A percentile compares a stretch with the other conserved stretches of the same genome.
Evolutionary conservation across 331 rosid genomes (phyloP).

Genomic region (Stylosanthes scabra): DNA sequence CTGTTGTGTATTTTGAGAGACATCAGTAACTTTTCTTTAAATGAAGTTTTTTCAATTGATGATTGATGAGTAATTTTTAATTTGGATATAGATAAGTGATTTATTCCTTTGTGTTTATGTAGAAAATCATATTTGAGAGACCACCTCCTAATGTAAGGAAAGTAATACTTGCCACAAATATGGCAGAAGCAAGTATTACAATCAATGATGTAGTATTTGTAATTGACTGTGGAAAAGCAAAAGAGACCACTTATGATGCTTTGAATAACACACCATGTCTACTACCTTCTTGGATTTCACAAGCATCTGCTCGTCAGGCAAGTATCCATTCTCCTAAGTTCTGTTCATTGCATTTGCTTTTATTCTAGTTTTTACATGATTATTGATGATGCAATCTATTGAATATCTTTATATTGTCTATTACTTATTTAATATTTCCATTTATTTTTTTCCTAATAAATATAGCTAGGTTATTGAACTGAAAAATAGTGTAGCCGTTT

Average conservation of each 20-base stretch:
- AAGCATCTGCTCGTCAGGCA: slow-evolving; percentile 97
- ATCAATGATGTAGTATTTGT: slow-evolving; percentile 94
- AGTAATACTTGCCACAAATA: slow-evolving; percentile 93
- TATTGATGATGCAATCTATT: slow-evolving; percentile 2
- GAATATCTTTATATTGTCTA: neutral
- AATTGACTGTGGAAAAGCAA: slow-evolving; percentile 97
- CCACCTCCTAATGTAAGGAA: slow-evolving; percentile 89
- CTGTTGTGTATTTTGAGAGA: slow-evolving; percentile 17
- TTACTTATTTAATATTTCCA: neutral
- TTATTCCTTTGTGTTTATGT: slow-evolving; percentile 34
- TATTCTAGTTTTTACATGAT: slow-evolving; percentile 1
- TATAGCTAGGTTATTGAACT: neutral
- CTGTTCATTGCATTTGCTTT: slow-evolving; percentile 7
- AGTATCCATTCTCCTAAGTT: slow-evolving; percentile 47
- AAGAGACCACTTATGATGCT: slow-evolving; percentile 98
- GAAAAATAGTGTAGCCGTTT: slow-evolving; percentile 6
- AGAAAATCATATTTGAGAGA: slow-evolving; percentile 92
- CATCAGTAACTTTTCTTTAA: neutral
- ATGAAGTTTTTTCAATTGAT: neutral
- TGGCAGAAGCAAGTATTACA: slow-evolving; percentile 99
- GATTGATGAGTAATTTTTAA: slow-evolving; percentile 15
- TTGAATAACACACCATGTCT: slow-evolving; percentile 96
- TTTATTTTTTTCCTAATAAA: slow-evolving; percentile 11
- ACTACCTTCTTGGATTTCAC: slow-evolving; percentile 96
- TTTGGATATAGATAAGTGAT: slow-evolving; percentile 31